Conservation (phyloP, 2,329 filamentous ascomycete genomes). For the Aspergillus uvarum region DNA sequence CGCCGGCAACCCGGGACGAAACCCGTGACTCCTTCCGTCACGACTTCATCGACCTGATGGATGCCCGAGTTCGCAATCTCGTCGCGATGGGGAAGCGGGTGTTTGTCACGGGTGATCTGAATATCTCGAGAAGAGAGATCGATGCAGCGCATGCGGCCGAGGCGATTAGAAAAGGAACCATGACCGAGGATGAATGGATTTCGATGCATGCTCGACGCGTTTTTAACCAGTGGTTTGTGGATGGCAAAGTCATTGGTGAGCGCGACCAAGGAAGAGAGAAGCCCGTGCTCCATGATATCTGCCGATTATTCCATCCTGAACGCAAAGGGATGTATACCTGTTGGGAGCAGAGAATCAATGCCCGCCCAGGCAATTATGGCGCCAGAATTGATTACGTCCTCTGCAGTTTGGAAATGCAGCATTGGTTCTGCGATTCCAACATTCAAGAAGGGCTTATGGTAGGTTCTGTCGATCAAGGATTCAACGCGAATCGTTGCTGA, state of each 20-base stretch:
- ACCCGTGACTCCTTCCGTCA: conserved; percentile 78
- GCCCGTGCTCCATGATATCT: conserved; percentile 79
- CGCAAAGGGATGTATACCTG: conserved; percentile 92
- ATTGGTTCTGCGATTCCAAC: conserved; percentile 76
- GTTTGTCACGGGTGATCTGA: conserved; percentile 82
- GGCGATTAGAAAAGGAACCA: conserved; percentile 66
- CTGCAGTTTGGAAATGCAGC: conserved; percentile 73
- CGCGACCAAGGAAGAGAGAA: conserved; percentile 68
- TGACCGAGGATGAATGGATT: conserved; percentile 70
- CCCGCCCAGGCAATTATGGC: conserved; percentile 91
- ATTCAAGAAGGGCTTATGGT: conserved; percentile 88
- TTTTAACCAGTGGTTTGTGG: conserved; percentile 81
- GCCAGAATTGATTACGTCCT: conserved; percentile 92
- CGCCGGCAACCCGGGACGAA: conserved; percentile 84
- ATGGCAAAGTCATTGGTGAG: conserved; percentile 63
- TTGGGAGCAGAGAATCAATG: conserved; percentile 93
- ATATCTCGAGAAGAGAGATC: conserved; percentile 67
- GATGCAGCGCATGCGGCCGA: conserved; percentile 77
- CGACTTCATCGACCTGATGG: conserved; percentile 75
- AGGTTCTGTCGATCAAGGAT: conserved; percentile 12
- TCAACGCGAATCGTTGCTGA: conserved; percentile 19
- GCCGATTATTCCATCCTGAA: conserved; percentile 75
- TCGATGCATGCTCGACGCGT: conserved; percentile 70
- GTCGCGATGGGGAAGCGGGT: conserved; percentile 78
- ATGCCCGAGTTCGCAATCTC: conserved; percentile 82